Evolutionary conservation across 73 alveolate species (phyloP), one percentile per base, ranked within the genome.

Genomic region (Tetrahymena borealis): DNA sequence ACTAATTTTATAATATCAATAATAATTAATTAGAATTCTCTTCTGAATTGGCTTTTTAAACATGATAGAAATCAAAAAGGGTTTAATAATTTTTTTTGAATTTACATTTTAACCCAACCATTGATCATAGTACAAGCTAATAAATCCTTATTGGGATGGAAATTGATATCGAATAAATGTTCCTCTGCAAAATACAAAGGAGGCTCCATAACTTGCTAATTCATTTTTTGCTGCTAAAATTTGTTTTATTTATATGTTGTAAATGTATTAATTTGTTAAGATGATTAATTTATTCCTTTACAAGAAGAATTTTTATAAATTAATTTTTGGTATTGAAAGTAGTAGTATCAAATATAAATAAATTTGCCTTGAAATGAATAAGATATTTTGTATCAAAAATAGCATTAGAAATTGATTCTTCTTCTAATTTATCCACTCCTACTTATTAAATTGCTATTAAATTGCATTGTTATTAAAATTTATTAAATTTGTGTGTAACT

Each of bases 121-220:
- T 96, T 95, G 1, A 97, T 94, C 78, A 79, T 90, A 28, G 96
- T 95, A 35, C 93, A 39, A 41, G 97, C 96, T 7, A 96, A 43
- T 15, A 96, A 92, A 91, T 95, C 96, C 37, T 96, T 91, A 90
- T 36, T 92, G 28, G 98, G 99, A 32, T 96, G 97, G 93, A 97
- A 97, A 37, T 97, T 33, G 3, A 94, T 32, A 79, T 97, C 98
- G 92, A 97, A 95, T n/a, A 97, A 79, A 42, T 97, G 98, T 42
- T 97, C 98, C n/a, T 95, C 94, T 31, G 94, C 92, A 78, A 95
- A 95, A 20, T 95, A 94, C 90, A 95, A 97, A 36, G 97, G 97
- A 18, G 98, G 98, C 92, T 96, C 98, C 38, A 93, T 79, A 36
- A 79, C 40, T 10, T 79, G 32, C 33, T 79, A 32, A 1, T 36